Base-by-base conservation (phyloP, 164 flowering plant genomes). In the Aristolochia fimbriata region DNA sequence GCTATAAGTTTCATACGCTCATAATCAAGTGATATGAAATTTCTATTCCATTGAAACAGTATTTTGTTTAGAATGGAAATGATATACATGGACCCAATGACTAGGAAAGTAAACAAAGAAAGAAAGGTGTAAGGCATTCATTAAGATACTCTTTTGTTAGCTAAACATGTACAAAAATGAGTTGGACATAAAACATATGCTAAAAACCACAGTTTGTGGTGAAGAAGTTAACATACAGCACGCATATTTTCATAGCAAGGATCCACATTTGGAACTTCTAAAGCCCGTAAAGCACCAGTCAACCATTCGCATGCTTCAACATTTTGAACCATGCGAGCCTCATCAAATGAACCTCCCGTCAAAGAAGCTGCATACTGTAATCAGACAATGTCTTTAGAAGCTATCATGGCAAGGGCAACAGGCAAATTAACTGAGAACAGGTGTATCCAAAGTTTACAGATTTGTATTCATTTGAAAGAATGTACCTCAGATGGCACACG, bases 281-380 rank as follows among this genome's bases (percentile, higher is more conserved):
- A 78, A 45, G 79, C 81, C 57, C 71, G 83, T 60, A 91, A 65
- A 49, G 97, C 91, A 76, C 78, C 70, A 51, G 93, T 71, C 54
- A 94, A 70, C 99, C 97, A 94, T 62, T 94, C 99, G 75, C 99
- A 94, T 64, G 97, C 95, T 70, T 87, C 96, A 62, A 94, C 75
- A 65, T 88, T 91, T 71, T 84, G 88, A 76, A 78, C 80, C 96
- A 94, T 91, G 52, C 77, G 76, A 50, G 91, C 84, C 76, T 94
- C 99, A 66, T 91, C 99, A 76, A 94, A 94, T 50, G 90, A 76
- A 65, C 99, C 96, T 25, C 87, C 96, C 15, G 93, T 87, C 47
- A 94, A 72, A 62, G 81, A 79, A 67, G 93, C 80, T 70, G 97
- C 89, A 81, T 78, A 84, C 99, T 94, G 75, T 65, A 83, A 65